Evolutionary conservation across 192 early-diverging fungal genomes (phyloP).

Genomic region (Globomyces pollinis-pini): DNA sequence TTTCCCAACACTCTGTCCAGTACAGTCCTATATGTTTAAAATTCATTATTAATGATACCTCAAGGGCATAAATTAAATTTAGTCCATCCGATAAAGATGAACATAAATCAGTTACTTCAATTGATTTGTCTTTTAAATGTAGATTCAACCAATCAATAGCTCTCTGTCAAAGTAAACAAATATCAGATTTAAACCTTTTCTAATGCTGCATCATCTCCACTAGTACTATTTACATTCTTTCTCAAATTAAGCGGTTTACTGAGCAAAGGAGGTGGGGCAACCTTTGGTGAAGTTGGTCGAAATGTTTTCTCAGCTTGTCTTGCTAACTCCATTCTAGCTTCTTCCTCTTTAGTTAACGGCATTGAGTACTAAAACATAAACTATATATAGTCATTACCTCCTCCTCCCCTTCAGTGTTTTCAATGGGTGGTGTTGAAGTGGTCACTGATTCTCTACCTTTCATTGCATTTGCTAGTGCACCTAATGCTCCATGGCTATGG

Average conservation of each 20-base stretch:
- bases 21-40: conserved; percentile 22
- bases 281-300: conserved; percentile 6
- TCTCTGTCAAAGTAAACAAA: conserved; percentile 10
- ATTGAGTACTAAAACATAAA: no score
- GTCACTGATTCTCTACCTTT: no score
- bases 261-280: conserved; percentile 4
- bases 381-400: no score
- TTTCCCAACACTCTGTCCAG: conserved; percentile 36
- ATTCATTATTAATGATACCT: conserved; percentile 17
- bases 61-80: conserved; percentile 40
- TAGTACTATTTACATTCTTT: conserved; percentile 30
- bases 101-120: conserved; percentile 32
- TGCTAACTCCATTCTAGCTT: conserved; percentile 1
- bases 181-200: no score
- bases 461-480: conserved; percentile 34
- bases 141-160: conserved; percentile 42
- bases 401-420: no score
- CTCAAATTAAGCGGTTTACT: conserved; percentile 21
- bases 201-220: conserved; percentile 43
- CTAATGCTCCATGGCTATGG: conserved; percentile 31
- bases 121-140: conserved; percentile 24
- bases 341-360: conserved; percentile 11
- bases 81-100: conserved; percentile 29
- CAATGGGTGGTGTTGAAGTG: no score
- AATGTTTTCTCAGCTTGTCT: conserved; percentile 2